A percentile compares a stretch with the other conserved stretches of the same genome.
Conservation (phyloP, 441 rosid genomes). For the Pelargonium australe region DNA sequence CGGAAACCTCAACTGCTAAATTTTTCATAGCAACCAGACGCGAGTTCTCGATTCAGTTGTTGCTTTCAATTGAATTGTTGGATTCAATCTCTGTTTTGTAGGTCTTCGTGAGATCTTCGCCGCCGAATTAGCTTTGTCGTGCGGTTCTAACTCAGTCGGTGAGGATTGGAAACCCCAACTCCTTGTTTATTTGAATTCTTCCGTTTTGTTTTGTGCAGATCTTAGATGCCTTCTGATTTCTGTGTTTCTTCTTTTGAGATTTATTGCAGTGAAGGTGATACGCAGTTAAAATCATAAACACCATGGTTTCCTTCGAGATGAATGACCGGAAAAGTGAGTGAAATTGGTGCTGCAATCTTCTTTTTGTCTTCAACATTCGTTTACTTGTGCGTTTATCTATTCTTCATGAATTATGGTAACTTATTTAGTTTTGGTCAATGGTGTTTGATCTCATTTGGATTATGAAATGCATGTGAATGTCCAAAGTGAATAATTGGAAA, state of each 20-base stretch:
- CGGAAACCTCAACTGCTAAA: neutral
- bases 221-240: neutral
- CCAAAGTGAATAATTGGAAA: neutral
- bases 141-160: neutral
- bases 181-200: neutral
- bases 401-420: neutral
- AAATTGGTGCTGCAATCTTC: neutral
- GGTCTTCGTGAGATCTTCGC: neutral
- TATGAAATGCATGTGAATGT: neutral
- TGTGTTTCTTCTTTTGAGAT: neutral
- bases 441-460: neutral
- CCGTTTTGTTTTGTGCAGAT: neutral
- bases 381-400: neutral
- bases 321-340: slow-evolving; percentile 5
- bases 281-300: neutral
- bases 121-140: neutral
- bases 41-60: neutral
- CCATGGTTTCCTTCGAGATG: slow-evolving; percentile 4
- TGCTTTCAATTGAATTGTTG: neutral
- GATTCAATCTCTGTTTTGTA: neutral
- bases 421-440: neutral
- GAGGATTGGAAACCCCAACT: neutral
- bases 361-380: neutral
- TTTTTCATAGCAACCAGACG: neutral
- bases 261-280: slow-evolving; percentile 2